Base-by-base conservation (phyloP, 116 monocot genomes). In the Thalassia testudinum region DNA sequence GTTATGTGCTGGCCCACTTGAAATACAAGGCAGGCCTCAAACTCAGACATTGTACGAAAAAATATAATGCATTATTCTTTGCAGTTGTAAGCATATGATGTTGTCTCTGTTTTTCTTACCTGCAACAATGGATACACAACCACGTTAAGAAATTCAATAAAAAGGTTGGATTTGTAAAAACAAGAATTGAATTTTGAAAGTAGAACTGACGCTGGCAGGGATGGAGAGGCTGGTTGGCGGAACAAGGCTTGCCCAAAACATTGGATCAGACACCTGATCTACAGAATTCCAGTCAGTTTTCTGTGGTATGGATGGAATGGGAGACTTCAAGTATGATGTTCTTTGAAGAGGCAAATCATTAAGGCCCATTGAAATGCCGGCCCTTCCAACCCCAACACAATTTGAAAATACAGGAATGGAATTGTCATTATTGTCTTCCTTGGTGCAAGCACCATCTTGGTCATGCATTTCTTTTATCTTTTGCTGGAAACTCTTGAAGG, bases 401-500 rank as follows among this genome's bases (percentile, higher is more conserved):
- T 55, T 20, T 34, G 74, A 75, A 21, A 67, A 22, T 25, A 63
- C 7, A 13, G 70, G 58, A 43, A 49, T 54, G 10, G 61, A 49
- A 37, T 78, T 81, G 49, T 62, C 75, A 65, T 63, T 58, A 1
- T 62, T 70, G 15, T 29, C 54, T 26, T 73, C 75, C 59, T 73
- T 69, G 24, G 28, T 68, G 48, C 42, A 24, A 53, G 10, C 26
- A 28, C 20, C 53, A 43, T 34, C 30, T 34, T 34, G 30, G 6
- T 81, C 70, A 22, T 66, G 62, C 2, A 26, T 70, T 64, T 85
- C 82, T 44, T 66, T 62, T 47, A 66, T 53, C 51, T 67, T 86
- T 1, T 82, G 73, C 28, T 75, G 48, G 43, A 88, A 82, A 57
- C 68, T 82, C 58, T 85, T 97, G 70, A 85, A 97, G 52, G 85